phyloP scores from a whole-genome alignment of 208 protist genomes.

The Polymyxa betae region DNA sequence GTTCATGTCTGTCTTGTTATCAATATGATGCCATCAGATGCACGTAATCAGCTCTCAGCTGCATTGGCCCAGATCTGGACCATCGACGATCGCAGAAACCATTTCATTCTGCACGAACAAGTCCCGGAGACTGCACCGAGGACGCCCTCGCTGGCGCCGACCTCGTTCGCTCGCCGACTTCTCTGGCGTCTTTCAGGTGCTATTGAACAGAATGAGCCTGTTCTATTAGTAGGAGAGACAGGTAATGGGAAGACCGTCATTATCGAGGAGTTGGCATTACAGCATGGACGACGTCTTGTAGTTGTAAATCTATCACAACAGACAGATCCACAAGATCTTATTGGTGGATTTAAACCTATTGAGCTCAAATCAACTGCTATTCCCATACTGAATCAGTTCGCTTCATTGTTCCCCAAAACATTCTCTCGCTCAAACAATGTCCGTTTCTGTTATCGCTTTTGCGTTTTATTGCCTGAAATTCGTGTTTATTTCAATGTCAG shows the following conservation, averaged over 20 bases:
- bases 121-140: not conserved
- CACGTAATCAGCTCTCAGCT: not conserved
- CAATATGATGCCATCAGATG: not conserved
- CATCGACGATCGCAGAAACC: slow-evolving; percentile 5
- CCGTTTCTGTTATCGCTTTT: no score
- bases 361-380: slow-evolving; percentile 77
- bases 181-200: slow-evolving; percentile 89
- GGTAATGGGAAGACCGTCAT: slow-evolving; percentile 89
- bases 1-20: not conserved
- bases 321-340: slow-evolving; percentile 95
- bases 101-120: slow-evolving; percentile 62
- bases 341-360: slow-evolving; percentile 98
- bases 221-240: slow-evolving; percentile 97
- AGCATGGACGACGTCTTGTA: slow-evolving; percentile 79
- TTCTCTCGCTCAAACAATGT: slow-evolving; percentile 78
- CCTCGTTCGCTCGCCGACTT: slow-evolving; percentile 85
- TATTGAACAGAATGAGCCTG: slow-evolving; percentile 88
- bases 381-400: slow-evolving; percentile 84
- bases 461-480: no score
- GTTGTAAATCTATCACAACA: slow-evolving; percentile 99
- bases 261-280: slow-evolving; percentile 80
- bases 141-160: slow-evolving; percentile 86
- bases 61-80: slow-evolving; percentile 62
- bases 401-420: slow-evolving; percentile 86
- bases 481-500: not conserved